Conservation (phyloP, 1,284 basidiomycete species). For the Heterobasidion parviporum region DNA sequence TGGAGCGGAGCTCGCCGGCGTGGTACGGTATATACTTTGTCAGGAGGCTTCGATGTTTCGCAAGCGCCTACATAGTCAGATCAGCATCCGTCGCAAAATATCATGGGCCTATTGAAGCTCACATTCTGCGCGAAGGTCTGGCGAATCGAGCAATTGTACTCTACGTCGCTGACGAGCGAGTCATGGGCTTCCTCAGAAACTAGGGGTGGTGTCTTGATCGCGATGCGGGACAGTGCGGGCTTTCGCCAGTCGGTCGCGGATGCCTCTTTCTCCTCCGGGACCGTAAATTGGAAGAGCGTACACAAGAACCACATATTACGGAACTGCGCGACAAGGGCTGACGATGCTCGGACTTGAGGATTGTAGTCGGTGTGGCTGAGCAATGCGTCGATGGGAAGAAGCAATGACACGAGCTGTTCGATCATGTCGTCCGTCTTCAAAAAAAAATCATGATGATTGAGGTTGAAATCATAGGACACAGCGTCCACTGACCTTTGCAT, state of each 20-base stretch:
- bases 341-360: slow-evolving; percentile 49
- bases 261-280: slow-evolving; percentile 36
- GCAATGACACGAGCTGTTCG: slow-evolving; percentile 76
- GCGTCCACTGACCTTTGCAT: slow-evolving; percentile 43
- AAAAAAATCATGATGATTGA: slow-evolving; percentile 6
- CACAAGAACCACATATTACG: slow-evolving; percentile 94
- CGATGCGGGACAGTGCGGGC: slow-evolving; percentile 75
- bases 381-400: slow-evolving; percentile 87
- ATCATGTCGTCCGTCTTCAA: slow-evolving; percentile 77
- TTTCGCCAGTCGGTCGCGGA: slow-evolving; percentile 70
- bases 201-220: slow-evolving; percentile 81
- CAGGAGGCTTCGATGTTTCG: slow-evolving; percentile 59
- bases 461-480: background rate
- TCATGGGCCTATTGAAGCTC: slow-evolving; percentile 16
- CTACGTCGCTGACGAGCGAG: slow-evolving; percentile 82
- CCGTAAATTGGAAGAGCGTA: slow-evolving; percentile 73
- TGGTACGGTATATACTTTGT: slow-evolving; percentile 65
- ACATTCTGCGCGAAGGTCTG: slow-evolving; percentile 81
- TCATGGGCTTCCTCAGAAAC: slow-evolving; percentile 81
- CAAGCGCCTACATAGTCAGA: slow-evolving; percentile 44
- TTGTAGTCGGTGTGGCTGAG: slow-evolving; percentile 73
- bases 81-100: background rate
- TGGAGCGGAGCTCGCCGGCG: slow-evolving; percentile 63
- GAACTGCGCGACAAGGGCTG: slow-evolving; percentile 76
- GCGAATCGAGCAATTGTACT: slow-evolving; percentile 91